A percentile compares a stretch with the other conserved stretches of the same genome.
These are phyloP conservation scores for Pseudomonodictys pantanalensis DNA, from an alignment of 495 filamentous ascomycete species.

Conservation along the genomic window DNA sequence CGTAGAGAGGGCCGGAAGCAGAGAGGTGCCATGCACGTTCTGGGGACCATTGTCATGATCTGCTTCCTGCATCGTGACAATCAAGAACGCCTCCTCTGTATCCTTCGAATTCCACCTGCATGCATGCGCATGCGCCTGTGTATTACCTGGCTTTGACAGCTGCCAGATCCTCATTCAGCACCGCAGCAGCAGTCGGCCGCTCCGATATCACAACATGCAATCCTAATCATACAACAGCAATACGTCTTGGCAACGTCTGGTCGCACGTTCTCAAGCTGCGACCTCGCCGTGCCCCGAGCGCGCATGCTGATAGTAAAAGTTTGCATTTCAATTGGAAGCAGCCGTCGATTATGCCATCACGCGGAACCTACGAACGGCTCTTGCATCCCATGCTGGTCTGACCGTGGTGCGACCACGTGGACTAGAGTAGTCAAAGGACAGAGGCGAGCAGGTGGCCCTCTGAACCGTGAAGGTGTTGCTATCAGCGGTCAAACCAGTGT, in stretches of 20 bases:
- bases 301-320: slow-evolving; percentile 10
- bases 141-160: slow-evolving; percentile 13
- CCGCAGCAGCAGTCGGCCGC: neutral
- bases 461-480: slow-evolving; percentile 14
- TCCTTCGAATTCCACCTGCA: slow-evolving; percentile 20
- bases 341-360: slow-evolving; percentile 11
- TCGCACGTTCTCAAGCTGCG: slow-evolving; percentile 13
- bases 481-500: neutral
- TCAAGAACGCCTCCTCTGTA: slow-evolving; percentile 12
- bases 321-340: neutral
- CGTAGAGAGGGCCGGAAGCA: slow-evolving; percentile 5
- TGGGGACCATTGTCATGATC: slow-evolving; percentile 14
- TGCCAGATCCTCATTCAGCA: slow-evolving; percentile 15
- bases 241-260: slow-evolving; percentile 5
- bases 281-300: slow-evolving; percentile 18
- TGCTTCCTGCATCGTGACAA: slow-evolving; percentile 3
- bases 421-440: neutral
- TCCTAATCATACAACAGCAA: slow-evolving; percentile 19
- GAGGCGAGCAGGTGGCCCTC: neutral
- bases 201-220: no score
- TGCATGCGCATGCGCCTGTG: slow-evolving; percentile 16
- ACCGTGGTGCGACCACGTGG: slow-evolving; percentile 3
- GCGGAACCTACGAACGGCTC: neutral
- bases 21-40: slow-evolving; percentile 8
- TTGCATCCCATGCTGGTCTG: neutral